Conservation (phyloP, 257 asterid genomes). For the Parsonsia alboflavescens region DNA sequence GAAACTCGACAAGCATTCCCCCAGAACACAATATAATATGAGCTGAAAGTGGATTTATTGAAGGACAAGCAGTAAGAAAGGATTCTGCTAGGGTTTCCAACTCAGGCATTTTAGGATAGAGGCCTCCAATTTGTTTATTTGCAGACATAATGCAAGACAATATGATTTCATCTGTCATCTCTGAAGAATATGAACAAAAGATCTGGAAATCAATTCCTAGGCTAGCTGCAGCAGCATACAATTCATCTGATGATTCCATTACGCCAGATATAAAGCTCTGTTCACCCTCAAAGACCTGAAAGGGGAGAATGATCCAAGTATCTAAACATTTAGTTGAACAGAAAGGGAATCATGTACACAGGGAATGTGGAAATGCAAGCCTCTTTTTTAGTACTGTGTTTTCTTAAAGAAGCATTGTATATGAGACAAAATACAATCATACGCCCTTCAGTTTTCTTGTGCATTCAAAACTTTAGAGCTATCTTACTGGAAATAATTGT, state of each 20-base stretch:
- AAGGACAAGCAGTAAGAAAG: slow-evolving; percentile 86
- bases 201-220: slow-evolving; percentile 81
- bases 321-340: background rate
- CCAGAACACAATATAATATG: slow-evolving; percentile 84
- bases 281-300: slow-evolving; percentile 94
- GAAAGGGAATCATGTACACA: background rate
- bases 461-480: background rate
- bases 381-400: background rate
- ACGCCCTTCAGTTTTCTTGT: background rate
- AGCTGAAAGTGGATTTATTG: slow-evolving; percentile 87
- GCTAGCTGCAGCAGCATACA: slow-evolving; percentile 94
- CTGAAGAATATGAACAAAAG: slow-evolving; percentile 69
- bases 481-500: background rate
- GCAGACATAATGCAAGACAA: slow-evolving; percentile 66
- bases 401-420: background rate
- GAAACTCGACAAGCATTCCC: slow-evolving; percentile 53
- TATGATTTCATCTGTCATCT: slow-evolving; percentile 80
- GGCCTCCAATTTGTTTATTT: slow-evolving; percentile 41
- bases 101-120: slow-evolving; percentile 67
- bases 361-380: background rate
- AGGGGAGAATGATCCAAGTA: slow-evolving; percentile 14
- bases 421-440: background rate
- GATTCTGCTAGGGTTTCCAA: slow-evolving; percentile 86
- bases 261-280: slow-evolving; percentile 51
- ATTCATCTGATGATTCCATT: slow-evolving; percentile 93